Conservation (phyloP, 257 asterid species). For the Penstemon barbatus region DNA sequence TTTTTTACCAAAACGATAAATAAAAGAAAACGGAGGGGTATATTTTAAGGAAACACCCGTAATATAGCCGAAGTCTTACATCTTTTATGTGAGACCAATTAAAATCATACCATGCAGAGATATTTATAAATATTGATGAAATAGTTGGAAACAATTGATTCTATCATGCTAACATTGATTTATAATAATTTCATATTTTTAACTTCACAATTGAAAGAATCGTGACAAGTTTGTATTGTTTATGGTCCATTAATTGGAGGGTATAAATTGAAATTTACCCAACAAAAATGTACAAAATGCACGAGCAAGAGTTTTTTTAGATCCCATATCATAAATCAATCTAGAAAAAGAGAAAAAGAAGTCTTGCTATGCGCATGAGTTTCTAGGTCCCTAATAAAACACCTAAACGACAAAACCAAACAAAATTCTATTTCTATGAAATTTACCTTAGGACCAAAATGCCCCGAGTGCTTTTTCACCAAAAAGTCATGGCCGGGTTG, state of each 20-base stretch:
- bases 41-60: no score
- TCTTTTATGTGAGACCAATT: no score
- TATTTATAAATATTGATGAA: no score
- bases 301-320: no score
- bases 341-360: background rate
- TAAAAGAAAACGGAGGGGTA: no score
- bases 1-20: no score
- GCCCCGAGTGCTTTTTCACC: constrained; percentile 24
- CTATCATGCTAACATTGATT: no score
- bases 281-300: background rate
- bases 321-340: background rate
- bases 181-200: no score
- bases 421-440: constrained; percentile 9
- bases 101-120: background rate
- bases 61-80: no score
- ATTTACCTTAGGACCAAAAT: constrained; percentile 24
- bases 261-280: background rate
- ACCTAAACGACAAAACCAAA: constrained; percentile 25
- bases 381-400: constrained; percentile 8
- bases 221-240: no score
- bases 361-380: background rate
- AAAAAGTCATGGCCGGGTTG: constrained; percentile 13
- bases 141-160: no score
- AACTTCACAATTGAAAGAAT: no score
- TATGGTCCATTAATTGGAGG: background rate